phyloP scores from a whole-genome alignment of 805 yeast genomes.

The Kodamaea restingae region DNA sequence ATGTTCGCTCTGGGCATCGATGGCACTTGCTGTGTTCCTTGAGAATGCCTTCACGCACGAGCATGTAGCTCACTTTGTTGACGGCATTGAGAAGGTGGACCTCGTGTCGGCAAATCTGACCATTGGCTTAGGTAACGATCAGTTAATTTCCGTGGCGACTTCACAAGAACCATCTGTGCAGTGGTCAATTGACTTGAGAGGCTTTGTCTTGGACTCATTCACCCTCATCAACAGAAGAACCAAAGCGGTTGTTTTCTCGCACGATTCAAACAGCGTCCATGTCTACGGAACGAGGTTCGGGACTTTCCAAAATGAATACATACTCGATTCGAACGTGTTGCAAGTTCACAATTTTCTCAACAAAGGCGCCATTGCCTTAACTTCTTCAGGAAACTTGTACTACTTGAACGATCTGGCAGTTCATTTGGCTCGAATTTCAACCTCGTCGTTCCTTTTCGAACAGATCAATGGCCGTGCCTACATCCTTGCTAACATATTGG shows the following conservation, averaged over 20 bases:
- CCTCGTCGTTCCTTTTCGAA: conserved; percentile 3
- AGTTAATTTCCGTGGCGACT: conserved; percentile 14
- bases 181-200: conserved; percentile 19
- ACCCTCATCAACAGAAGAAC: conserved; percentile 8
- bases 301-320: conserved; percentile 9
- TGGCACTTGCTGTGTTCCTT: conserved; percentile 24
- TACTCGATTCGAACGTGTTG: conserved; percentile 10
- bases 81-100: conserved; percentile 7
- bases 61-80: conserved; percentile 41
- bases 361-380: conserved; percentile 14
- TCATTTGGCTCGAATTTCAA: not conserved
- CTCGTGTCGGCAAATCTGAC: conserved; percentile 16
- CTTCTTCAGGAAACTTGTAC: conserved; percentile 12
- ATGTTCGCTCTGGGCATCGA: conserved; percentile 1
- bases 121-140: conserved; percentile 15
- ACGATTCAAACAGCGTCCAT: conserved; percentile 9
- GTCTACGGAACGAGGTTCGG: conserved; percentile 14
- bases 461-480: conserved; percentile 14
- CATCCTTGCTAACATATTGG: conserved; percentile 10
- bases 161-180: conserved; percentile 5
- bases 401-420: conserved; percentile 3
- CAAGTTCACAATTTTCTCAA: conserved; percentile 11
- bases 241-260: conserved; percentile 16
- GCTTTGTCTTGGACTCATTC: conserved; percentile 9
- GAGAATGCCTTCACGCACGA: conserved; percentile 56